phyloP scores from a whole-genome alignment of 345 rosid species.

The Anacardium occidentale region DNA sequence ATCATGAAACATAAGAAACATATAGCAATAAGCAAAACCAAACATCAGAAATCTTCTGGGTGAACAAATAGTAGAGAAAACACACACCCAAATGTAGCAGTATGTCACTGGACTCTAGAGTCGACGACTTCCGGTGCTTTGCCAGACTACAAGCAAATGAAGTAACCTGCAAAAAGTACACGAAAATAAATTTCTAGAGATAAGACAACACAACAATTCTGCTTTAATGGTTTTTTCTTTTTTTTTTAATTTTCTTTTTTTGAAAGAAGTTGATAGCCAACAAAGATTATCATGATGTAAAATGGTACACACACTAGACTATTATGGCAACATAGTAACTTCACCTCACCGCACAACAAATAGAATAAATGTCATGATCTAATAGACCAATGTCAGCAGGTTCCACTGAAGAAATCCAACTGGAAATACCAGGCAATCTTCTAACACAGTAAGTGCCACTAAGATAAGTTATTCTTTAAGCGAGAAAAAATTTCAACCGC shows the following conservation, averaged over 20 bases:
- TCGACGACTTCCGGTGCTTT: constrained; percentile 91
- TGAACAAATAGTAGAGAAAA: constrained; percentile 13
- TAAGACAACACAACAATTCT: constrained; percentile 2
- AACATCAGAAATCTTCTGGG: constrained; percentile 12
- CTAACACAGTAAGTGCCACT: background rate
- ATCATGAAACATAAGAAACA: background rate
- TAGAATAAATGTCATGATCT: background rate
- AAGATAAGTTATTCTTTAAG: background rate
- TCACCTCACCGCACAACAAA: background rate
- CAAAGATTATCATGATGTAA: background rate
- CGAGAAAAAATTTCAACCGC: background rate
- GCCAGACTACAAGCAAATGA: constrained; percentile 86
- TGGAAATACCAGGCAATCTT: background rate
- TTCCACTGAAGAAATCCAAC: background rate
- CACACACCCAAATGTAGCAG: constrained; percentile 90
- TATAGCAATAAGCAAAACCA: constrained; percentile 14
- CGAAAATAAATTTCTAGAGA: background rate
- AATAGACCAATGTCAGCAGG: background rate
- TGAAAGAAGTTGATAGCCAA: background rate
- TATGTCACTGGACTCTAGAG: constrained; percentile 83
- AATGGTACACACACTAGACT: background rate
- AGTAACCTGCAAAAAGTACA: constrained; percentile 61
- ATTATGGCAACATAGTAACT: background rate
- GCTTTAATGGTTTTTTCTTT: background rate
- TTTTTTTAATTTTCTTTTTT: too few relatives aligned